These are phyloP conservation scores for Fragosphaeria purpurea DNA, from an alignment of 2,329 filamentous ascomycete species.

Conservation along the genomic window DNA sequence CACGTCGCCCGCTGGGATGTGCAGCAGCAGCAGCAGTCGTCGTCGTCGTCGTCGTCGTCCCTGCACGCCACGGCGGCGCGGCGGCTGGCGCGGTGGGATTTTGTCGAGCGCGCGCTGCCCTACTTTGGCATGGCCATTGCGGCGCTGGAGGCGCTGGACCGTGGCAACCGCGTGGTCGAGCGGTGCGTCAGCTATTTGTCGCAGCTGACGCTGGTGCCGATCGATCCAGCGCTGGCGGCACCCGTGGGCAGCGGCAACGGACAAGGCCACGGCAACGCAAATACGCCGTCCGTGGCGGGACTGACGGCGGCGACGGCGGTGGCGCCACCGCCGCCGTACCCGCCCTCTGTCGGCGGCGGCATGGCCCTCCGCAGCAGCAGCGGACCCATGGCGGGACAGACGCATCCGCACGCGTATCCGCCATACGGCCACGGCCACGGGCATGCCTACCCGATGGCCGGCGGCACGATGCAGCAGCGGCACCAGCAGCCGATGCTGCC, in stretches of 20 bases:
- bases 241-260: background rate
- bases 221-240: background rate
- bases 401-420: too few relatives aligned
- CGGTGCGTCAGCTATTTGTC: slow-evolving; percentile 7
- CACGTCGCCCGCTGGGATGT: background rate
- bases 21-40: background rate
- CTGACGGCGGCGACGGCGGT: too few relatives aligned
- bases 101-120: slow-evolving; percentile 1
- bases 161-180: slow-evolving; percentile 6
- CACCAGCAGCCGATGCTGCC: slow-evolving; percentile 1
- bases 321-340: too few relatives aligned
- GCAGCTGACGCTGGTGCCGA: slow-evolving; percentile 3
- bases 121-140: slow-evolving; percentile 8
- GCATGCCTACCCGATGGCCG: background rate
- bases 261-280: background rate
- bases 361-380: too few relatives aligned
- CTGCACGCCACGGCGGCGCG: background rate
- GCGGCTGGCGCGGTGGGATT: background rate
- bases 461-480: background rate
- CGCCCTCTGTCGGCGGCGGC: too few relatives aligned
- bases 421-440: too few relatives aligned
- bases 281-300: too few relatives aligned
- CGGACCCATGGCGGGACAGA: too few relatives aligned
- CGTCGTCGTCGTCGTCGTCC: too few relatives aligned
- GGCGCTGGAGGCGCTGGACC: slow-evolving; percentile 4